A percentile compares a stretch with the other conserved stretches of the same genome.
phyloP scores from a whole-genome alignment of 768 basidiomycete species.

The Chiua virens region DNA sequence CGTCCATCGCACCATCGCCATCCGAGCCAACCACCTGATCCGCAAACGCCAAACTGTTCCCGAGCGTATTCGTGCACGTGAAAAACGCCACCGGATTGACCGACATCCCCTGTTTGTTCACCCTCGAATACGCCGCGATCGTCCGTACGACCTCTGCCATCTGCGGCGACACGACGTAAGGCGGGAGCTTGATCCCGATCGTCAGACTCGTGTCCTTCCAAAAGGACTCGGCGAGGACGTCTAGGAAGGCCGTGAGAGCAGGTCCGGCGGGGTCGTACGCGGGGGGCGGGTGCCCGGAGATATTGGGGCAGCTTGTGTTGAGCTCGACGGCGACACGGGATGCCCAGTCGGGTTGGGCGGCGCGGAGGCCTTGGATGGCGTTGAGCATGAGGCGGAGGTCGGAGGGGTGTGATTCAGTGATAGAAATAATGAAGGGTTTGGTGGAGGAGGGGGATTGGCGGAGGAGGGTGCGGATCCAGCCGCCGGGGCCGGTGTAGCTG shows the following conservation, averaged over 20 bases:
- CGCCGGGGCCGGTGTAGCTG: constrained; percentile 48
- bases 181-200: constrained; percentile 78
- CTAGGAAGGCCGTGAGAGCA: constrained; percentile 51
- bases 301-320: constrained; percentile 87
- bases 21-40: constrained; percentile 42
- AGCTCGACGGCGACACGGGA: constrained; percentile 69
- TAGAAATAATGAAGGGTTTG: constrained; percentile 78
- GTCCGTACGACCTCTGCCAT: constrained; percentile 53
- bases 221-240: constrained; percentile 50
- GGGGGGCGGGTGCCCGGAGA: constrained; percentile 57
- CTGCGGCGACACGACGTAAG: constrained; percentile 63
- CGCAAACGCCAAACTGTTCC: constrained; percentile 61
- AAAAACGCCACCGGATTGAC: constrained; percentile 66
- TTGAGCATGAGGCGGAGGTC: constrained; percentile 56
- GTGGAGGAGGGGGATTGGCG: constrained; percentile 33
- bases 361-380: constrained; percentile 61
- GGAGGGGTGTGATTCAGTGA: constrained; percentile 59
- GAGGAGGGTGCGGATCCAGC: constrained; percentile 54
- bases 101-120: constrained; percentile 10
- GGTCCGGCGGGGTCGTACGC: constrained; percentile 55
- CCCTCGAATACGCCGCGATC: constrained; percentile 41
- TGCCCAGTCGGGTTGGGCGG: constrained; percentile 29
- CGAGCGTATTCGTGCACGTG: constrained; percentile 81
- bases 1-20: constrained; percentile 6
- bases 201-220: constrained; percentile 53